Percentiles rank a stretch among this genome's conserved stretches.
Conservation (phyloP, 2,329 filamentous ascomycete genomes). For the Fusarium compactum region DNA sequence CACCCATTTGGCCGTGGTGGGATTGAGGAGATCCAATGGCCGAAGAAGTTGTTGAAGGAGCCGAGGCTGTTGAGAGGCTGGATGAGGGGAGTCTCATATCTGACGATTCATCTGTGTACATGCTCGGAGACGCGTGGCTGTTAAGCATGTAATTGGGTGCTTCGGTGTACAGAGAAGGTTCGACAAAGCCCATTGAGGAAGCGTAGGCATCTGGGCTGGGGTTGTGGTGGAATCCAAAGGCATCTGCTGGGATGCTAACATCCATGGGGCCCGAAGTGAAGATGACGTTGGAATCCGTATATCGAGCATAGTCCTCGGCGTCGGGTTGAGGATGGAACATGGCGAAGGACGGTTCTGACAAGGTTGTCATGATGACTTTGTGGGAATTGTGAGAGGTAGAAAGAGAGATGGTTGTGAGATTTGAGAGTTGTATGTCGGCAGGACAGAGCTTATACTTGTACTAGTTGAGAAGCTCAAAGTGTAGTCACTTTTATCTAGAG, state of each 20-base stretch:
- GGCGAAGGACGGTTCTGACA: constrained; percentile 48
- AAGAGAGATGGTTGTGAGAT: not conserved
- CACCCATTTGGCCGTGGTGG: constrained; percentile 67
- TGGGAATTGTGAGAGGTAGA: constrained; percentile 7
- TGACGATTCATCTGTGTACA: constrained; percentile 62
- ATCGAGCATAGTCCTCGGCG: constrained; percentile 58
- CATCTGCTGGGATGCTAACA: constrained; percentile 61
- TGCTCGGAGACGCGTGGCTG: constrained; percentile 61
- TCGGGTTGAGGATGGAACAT: constrained; percentile 50
- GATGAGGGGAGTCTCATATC: constrained; percentile 66
- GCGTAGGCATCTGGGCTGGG: constrained; percentile 51
- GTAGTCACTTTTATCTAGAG: constrained; percentile 46
- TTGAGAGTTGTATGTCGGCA: constrained; percentile 5
- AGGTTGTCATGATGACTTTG: constrained; percentile 47
- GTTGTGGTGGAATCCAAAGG: constrained; percentile 55
- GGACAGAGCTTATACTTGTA: constrained; percentile 31
- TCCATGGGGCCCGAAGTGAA: constrained; percentile 60
- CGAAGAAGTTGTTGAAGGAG: constrained; percentile 73
- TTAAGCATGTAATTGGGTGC: constrained; percentile 58
- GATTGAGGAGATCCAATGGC: constrained; percentile 76
- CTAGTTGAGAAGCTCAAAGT: constrained; percentile 37
- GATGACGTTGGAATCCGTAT: constrained; percentile 57
- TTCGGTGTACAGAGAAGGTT: constrained; percentile 62
- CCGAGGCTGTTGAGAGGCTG: constrained; percentile 71
- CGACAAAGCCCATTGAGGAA: constrained; percentile 56